Evolutionary conservation across 176 grass and related monocot genomes (phyloP).

Genomic region (Tillandsia leiboldiana): DNA sequence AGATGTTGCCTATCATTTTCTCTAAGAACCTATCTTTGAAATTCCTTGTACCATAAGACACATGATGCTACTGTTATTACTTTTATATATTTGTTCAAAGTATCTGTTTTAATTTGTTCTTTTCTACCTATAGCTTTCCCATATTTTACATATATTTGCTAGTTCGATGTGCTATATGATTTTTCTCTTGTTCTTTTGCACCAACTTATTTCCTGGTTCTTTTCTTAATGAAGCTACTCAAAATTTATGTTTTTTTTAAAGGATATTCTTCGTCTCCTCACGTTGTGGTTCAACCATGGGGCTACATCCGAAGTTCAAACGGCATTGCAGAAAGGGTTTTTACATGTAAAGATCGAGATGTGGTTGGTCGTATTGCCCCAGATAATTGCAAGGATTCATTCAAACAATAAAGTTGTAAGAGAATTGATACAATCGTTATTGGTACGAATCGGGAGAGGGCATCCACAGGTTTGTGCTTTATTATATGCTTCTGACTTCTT

Average conservation of each 20-base stretch:
- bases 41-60: neutral
- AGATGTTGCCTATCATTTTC: neutral
- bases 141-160: too few species aligned
- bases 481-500: slow-evolving; percentile 4
- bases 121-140: too few species aligned
- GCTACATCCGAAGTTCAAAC: slow-evolving; percentile 75
- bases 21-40: neutral
- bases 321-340: slow-evolving; percentile 84
- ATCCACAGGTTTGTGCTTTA: slow-evolving; percentile 72
- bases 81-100: too few species aligned
- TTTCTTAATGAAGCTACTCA: neutral
- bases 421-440: slow-evolving; percentile 93
- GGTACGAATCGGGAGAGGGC: slow-evolving; percentile 80
- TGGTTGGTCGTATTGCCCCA: slow-evolving; percentile 96
- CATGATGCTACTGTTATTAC: too few species aligned
- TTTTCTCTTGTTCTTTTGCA: too few species aligned
- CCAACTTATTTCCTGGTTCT: neutral
- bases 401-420: slow-evolving; percentile 79
- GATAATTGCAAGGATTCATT: slow-evolving; percentile 99
- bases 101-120: too few species aligned
- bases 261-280: slow-evolving; percentile 96
- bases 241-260: slow-evolving; percentile 25
- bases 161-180: too few species aligned
- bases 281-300: slow-evolving; percentile 96
- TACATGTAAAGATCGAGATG: slow-evolving; percentile 95